A percentile compares a stretch with the other conserved stretches of the same genome.
These are phyloP conservation scores for Sorghum bicolor DNA, from an alignment of 176 grass and related monocot species.

Conservation along the genomic window Sorghum_bicolor_NCBIv3 NC_012872.2:70702501-70703000, in stretches of 20 bases:
- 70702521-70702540: neutral
- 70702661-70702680: neutral
- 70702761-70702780: neutral
- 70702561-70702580: neutral
- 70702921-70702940: neutral
- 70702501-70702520: constrained; percentile 97
- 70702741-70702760: neutral
- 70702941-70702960: neutral
- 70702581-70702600: constrained; percentile 90
- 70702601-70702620: constrained; percentile 91
- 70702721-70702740: neutral
- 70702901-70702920: neutral
- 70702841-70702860: neutral
- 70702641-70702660: constrained; percentile 29
- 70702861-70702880: neutral
- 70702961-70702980: neutral
- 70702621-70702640: constrained; percentile 67
- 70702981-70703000: neutral
- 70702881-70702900: neutral
- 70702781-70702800: neutral
- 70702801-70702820: neutral
- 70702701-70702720: neutral
- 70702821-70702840: neutral
- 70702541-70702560: constrained; percentile 7
- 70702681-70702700: neutral